Percentiles rank a stretch among this genome's conserved stretches.
phyloP scores from a whole-genome alignment of 805 yeast genomes.

The Kuraishia molischiana region DNA sequence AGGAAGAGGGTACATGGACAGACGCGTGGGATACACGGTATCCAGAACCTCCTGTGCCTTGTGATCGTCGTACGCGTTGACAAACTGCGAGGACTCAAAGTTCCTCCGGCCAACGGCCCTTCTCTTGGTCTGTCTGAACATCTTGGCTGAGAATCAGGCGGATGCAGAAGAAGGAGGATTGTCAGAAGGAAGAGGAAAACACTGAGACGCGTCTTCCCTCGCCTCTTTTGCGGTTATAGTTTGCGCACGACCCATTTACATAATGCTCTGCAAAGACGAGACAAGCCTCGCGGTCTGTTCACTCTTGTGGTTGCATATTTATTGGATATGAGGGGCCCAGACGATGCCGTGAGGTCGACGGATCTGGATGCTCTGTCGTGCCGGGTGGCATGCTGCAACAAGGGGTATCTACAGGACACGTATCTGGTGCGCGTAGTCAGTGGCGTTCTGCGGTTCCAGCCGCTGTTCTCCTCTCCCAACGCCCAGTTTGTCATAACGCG shows the following conservation, averaged over 20 bases:
- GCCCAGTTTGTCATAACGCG: slow-evolving; percentile 20
- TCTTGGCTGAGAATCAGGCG: too few relatives aligned
- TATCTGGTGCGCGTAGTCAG: slow-evolving; percentile 22
- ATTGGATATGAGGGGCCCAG: not conserved
- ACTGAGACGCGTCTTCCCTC: too few relatives aligned
- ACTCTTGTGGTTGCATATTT: not conserved
- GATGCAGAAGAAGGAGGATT: too few relatives aligned
- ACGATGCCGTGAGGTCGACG: slow-evolving; percentile 21
- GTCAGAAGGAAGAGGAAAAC: too few relatives aligned
- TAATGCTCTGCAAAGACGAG: not conserved
- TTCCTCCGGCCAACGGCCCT: slow-evolving; percentile 67
- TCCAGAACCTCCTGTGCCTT: slow-evolving; percentile 23
- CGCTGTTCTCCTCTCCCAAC: slow-evolving; percentile 27
- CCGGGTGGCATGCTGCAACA: slow-evolving; percentile 40
- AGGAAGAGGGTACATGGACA: slow-evolving; percentile 68
- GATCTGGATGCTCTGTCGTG: slow-evolving; percentile 69
- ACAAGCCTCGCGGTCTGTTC: not conserved
- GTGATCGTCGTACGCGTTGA: slow-evolving; percentile 19
- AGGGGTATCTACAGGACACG: slow-evolving; percentile 36
- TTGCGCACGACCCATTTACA: too few relatives aligned
- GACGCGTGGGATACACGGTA: slow-evolving; percentile 42
- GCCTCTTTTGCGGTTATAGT: too few relatives aligned
- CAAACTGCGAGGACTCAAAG: slow-evolving; percentile 25
- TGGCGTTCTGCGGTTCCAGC: slow-evolving; percentile 27
- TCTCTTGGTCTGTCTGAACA: slow-evolving; percentile 71